Evolutionary conservation across 2,329 filamentous ascomycete species (phyloP).

Genomic region (Aureobasidium sp.): DNA sequence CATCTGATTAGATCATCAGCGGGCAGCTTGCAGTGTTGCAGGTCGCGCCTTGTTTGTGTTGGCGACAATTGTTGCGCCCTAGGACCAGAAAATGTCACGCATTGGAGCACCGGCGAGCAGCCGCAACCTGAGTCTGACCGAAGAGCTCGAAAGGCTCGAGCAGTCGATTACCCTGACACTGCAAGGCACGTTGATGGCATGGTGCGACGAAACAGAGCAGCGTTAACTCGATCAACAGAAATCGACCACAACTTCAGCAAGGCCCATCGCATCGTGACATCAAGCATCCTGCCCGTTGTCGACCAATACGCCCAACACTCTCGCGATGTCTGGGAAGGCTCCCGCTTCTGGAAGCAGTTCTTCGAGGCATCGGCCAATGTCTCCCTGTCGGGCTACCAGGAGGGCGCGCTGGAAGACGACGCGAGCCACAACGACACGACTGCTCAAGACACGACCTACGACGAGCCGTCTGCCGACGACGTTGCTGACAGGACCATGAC

Average conservation of each 20-base stretch:
- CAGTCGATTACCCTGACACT: slow-evolving; percentile 94
- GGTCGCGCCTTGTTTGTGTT: neutral
- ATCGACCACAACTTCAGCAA: slow-evolving; percentile 98
- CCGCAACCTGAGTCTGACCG: slow-evolving; percentile 68
- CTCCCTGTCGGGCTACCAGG: slow-evolving; percentile 89
- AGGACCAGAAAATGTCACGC: slow-evolving; percentile 41
- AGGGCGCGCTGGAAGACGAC: slow-evolving; percentile 55
- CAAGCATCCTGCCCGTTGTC: slow-evolving; percentile 83
- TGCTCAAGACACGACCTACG: slow-evolving; percentile 11
- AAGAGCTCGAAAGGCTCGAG: slow-evolving; percentile 91
- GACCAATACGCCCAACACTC: slow-evolving; percentile 95
- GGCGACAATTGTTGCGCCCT: neutral
- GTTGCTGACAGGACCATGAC: slow-evolving; percentile 25
- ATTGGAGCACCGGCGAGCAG: slow-evolving; percentile 24
- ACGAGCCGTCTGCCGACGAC: slow-evolving; percentile 18
- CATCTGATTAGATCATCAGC: neutral
- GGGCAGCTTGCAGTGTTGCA: neutral
- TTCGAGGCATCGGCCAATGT: slow-evolving; percentile 98
- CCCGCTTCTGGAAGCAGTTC: slow-evolving; percentile 98
- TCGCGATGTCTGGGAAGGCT: slow-evolving; percentile 83
- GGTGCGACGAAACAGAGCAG: neutral
- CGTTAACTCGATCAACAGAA: slow-evolving; percentile 45
- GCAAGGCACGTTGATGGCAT: slow-evolving; percentile 55
- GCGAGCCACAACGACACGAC: slow-evolving; percentile 33
- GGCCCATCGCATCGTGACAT: slow-evolving; percentile 90